Base-by-base conservation (phyloP, 441 rosid genomes). In the Croton setiger region DNA sequence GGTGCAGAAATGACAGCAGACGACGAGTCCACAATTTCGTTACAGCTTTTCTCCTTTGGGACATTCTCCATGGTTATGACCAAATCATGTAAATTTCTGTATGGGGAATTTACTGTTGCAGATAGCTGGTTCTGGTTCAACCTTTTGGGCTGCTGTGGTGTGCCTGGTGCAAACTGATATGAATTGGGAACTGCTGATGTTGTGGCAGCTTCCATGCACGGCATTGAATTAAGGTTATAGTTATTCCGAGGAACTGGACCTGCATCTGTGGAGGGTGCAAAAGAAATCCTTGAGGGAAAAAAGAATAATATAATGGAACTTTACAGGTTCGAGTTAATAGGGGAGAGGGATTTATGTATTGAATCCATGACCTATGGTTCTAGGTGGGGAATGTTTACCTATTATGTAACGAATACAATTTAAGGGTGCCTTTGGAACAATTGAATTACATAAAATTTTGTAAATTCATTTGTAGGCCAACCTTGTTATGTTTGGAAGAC, bases 181-280 rank as follows among this genome's bases (percentile, higher is more conserved):
- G 82, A 68, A 70, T 64, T 66, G 64, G 70, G 43, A 27, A 71
- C 70, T 45, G 63, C 71, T 67, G 80, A 71, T 48, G 83, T 73
- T 54, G 76, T 72, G 63, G 65, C 76, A 51, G 66, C 83, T 77
- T 85, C 88, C 72, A 71, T 39, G 74, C 80, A 81, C 23, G 85
- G 83, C 55, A 78, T 81, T 47, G 83, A 71, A 80, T 83, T 88
- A 49, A 79, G 71, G 76, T 84, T 79, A 77, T 81, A 79, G 73
- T 66, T 73, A 58, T 60, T 75, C 54, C 60, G 75, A 75, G 81
- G 62, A 78, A 71, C 44, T 15, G 85, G 85, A 74, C 78, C 68
- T 68, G 71, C 90, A 78, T 81, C 98, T 89, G 89, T 48, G 31
- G 31, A 27, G 31, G 31, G 31, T 77, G 49, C 58, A 70, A 60